Base-by-base conservation (phyloP, 768 basidiomycete genomes). In the Rhodosporidiobolus odoratus region DNA sequence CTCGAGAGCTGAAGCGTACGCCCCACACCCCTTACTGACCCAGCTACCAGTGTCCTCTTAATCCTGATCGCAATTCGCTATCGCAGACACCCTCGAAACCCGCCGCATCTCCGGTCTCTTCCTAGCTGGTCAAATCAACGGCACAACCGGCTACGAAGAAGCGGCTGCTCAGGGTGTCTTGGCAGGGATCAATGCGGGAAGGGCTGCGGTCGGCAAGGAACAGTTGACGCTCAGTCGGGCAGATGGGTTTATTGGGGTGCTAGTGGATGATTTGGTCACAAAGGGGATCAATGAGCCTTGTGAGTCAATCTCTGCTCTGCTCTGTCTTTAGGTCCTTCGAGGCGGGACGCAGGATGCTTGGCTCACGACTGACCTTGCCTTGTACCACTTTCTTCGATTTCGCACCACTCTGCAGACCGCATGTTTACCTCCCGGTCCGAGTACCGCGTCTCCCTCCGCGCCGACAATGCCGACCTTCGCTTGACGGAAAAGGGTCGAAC, bases 101-200 rank as follows among this genome's bases (percentile, higher is more conserved):
- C 91, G 91, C 78, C 84, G 89, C 37, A 89, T 94, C 50, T 82
- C 85, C 79, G 91, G 91, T 2, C 83, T 94, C 4, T 94, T 89
- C 79, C 85, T 94, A 30, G 90, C 91, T 1, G 91, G 92, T 6
- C 91, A 94, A 79, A 94, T 94, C 76, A 94, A 93, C 74, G 89
- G 89, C 83, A 95, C 92, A 1, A 95, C 92, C 3, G 92, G 92
- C 8, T 95, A 95, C 77, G 92, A 95, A 78, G 92, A 95, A 80
- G 92, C 92, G 2, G 92, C 90, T 3, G 91, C 90, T 6, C 92
- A 94, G 78, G 92, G 92, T 15, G 81, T 86, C n/a, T 80, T 95
- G 0, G 92, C 92, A 2, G 92, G 92, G 3, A 87, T 90, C 60
- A 94, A 95, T 65, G 92, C 92, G 0, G 92, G 90, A 0, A 83